Evolutionary conservation across 495 filamentous ascomycete genomes (phyloP), one percentile per base, ranked within the genome.

Genomic region (Cairneyella variabilis): DNA sequence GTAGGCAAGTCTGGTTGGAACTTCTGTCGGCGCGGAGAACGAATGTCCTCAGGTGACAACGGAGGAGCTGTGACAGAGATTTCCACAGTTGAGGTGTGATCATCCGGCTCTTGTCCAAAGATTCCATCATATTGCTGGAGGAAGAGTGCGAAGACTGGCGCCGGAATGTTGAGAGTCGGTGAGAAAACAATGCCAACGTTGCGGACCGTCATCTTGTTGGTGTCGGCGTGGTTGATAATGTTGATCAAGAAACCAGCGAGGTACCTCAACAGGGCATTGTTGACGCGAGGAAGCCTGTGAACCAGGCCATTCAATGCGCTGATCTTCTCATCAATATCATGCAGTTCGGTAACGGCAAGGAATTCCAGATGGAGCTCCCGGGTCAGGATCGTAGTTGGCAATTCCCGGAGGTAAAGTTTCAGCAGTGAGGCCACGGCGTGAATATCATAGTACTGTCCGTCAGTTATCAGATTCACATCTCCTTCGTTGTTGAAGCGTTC

Each of bases 161-260:
- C 90, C 0, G 95, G 91, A 36, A 98, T 97, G 69, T 97, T 97
- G 27, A 97, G 78, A 0, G 95, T 97, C 1, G 93, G 93, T n/a
- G 95, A 93, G 69, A 97, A 98, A 50, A 97, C 91, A 56, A 98
- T 98, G 59, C 93, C 90, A 45, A 98, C 90, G 67, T 98, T 98
- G 34, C 93, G 83, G 48, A 97, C 89, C 4, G 86, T 96, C 93
- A 98, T 98, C 74, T 97, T 97, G 72, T 98, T 98, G 60, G 86
- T 75, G 57, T 91, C 86, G 2, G 89, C 78, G 57, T 97, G 88
- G 64, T 90, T 88, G 57, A 96, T 86, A 58, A 97, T 90, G 58
- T 83, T 83, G 61, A 96, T 88, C 56, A 98, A 68, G 69, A 93
- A 96, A 9, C 83, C 77, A 32, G 89, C 89, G 18, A 98, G 76